Conservation (phyloP, 768 basidiomycete genomes). For the Macrocybe gigantea region DNA sequence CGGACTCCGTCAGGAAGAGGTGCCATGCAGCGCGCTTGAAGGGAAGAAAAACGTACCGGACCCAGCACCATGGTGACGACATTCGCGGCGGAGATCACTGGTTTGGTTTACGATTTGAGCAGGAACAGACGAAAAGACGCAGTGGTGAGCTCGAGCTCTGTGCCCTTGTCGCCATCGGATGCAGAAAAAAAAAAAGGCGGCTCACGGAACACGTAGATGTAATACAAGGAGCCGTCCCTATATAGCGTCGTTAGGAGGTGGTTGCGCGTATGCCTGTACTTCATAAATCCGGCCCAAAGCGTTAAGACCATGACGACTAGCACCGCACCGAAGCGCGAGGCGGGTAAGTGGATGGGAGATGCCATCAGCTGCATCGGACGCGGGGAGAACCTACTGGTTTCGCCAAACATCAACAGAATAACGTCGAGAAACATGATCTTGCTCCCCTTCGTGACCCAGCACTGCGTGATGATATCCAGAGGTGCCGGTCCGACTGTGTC, state of each 20-base stretch:
- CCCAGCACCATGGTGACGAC: slow-evolving; percentile 2
- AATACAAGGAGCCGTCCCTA: slow-evolving; percentile 18
- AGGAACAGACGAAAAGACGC: neutral
- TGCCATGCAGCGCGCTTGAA: neutral
- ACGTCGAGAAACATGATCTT: slow-evolving; percentile 6
- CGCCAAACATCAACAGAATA: slow-evolving; percentile 4
- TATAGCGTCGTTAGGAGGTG: slow-evolving; percentile 15
- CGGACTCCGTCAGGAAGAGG: neutral
- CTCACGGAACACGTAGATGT: slow-evolving; percentile 16
- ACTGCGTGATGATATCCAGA: too few relatives aligned
- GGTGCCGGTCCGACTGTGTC: too few relatives aligned
- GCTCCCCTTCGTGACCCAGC: slow-evolving; percentile 1
- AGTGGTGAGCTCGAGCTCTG: neutral
- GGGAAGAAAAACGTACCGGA: neutral
- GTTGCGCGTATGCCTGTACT: slow-evolving; percentile 14
- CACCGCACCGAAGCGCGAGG: neutral
- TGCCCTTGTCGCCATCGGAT: neutral
- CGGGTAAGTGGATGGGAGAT: neutral
- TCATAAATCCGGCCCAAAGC: slow-evolving; percentile 14
- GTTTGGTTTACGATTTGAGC: neutral
- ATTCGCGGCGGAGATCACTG: slow-evolving; percentile 6
- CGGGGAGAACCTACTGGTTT: slow-evolving; percentile 1
- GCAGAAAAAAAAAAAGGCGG: neutral
- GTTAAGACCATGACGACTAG: slow-evolving; percentile 19
- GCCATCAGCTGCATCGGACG: neutral